These are phyloP conservation scores for Grigorovia jiainica DNA, from an alignment of 805 yeast genomes.

Conservation along the genomic window DNA sequence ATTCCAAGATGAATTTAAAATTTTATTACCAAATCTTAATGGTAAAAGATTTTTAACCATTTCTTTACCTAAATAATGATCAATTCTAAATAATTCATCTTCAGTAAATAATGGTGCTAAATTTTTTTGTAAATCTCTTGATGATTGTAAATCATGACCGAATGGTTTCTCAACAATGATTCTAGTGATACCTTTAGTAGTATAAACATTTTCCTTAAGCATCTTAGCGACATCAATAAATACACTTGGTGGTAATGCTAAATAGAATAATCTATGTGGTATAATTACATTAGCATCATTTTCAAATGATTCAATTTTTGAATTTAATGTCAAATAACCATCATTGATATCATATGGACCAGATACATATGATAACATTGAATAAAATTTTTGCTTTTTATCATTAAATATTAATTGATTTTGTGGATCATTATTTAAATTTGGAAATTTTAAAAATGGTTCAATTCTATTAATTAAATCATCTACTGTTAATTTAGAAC, in stretches of 20 bases:
- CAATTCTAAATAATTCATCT: slow-evolving; percentile 89
- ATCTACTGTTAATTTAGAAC: slow-evolving; percentile 60
- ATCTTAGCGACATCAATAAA: slow-evolving; percentile 71
- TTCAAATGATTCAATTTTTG: slow-evolving; percentile 53
- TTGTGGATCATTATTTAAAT: slow-evolving; percentile 32
- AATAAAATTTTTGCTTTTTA: slow-evolving; percentile 54
- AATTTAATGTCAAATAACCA: slow-evolving; percentile 54
- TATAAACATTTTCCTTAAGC: slow-evolving; percentile 60
- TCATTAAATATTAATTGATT: no score
- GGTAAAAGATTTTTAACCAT: slow-evolving; percentile 90
- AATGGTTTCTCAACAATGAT: slow-evolving; percentile 94
- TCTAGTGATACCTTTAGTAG: slow-evolving; percentile 61
- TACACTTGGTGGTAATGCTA: slow-evolving; percentile 92
- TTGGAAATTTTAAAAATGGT: slow-evolving; percentile 49
- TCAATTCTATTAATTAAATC: slow-evolving; percentile 62
- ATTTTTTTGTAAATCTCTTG: slow-evolving; percentile 64
- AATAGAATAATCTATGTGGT: slow-evolving; percentile 78
- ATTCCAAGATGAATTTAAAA: slow-evolving; percentile 86
- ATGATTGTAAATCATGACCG: slow-evolving; percentile 79
- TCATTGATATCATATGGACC: slow-evolving; percentile 77
- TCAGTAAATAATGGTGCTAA: slow-evolving; percentile 84
- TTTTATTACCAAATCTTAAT: slow-evolving; percentile 82
- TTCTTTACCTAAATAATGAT: slow-evolving; percentile 96
- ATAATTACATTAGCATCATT: slow-evolving; percentile 32
- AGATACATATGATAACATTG: slow-evolving; percentile 54